Conservation (phyloP, 2,329 filamentous ascomycete species). For the Ophiosphaerella herpotricha region DNA sequence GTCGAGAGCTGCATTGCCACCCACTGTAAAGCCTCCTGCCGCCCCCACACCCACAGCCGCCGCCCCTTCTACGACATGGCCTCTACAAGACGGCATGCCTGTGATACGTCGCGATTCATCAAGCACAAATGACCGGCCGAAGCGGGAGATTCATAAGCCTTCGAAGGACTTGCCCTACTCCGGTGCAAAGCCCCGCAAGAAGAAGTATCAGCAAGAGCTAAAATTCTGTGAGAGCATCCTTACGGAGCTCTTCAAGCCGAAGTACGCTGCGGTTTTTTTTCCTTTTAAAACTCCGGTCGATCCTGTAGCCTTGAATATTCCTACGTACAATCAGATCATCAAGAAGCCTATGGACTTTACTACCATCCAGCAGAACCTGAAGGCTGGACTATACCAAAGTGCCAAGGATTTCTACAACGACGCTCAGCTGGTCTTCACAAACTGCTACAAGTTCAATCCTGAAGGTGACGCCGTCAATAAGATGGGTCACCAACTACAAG, state of each 20-base stretch:
- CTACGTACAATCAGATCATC: conserved; percentile 88
- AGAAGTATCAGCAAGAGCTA: conserved; percentile 86
- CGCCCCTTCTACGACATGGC: conserved; percentile 64
- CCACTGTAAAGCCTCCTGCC: conserved; percentile 53
- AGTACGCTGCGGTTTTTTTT: conserved; percentile 68
- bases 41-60: conserved; percentile 43
- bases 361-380: conserved; percentile 79
- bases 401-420: conserved; percentile 86
- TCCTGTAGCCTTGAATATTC: conserved; percentile 90
- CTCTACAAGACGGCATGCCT: conserved; percentile 77
- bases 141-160: conserved; percentile 90
- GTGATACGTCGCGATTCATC: conserved; percentile 85
- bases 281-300: conserved; percentile 87
- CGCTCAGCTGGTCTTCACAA: conserved; percentile 80
- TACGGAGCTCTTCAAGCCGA: conserved; percentile 74
- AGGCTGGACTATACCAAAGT: conserved; percentile 76
- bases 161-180: conserved; percentile 90
- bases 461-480: conserved; percentile 73
- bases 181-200: conserved; percentile 80
- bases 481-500: conserved; percentile 73
- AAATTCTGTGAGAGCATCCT: conserved; percentile 87
- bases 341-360: conserved; percentile 95
- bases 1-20: conserved; percentile 46
- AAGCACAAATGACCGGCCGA: conserved; percentile 78
- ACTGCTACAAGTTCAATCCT: conserved; percentile 93